These are phyloP conservation scores for Microdochium bolleyi DNA, from an alignment of 2,329 filamentous ascomycete genomes.

Conservation along the genomic window DNA sequence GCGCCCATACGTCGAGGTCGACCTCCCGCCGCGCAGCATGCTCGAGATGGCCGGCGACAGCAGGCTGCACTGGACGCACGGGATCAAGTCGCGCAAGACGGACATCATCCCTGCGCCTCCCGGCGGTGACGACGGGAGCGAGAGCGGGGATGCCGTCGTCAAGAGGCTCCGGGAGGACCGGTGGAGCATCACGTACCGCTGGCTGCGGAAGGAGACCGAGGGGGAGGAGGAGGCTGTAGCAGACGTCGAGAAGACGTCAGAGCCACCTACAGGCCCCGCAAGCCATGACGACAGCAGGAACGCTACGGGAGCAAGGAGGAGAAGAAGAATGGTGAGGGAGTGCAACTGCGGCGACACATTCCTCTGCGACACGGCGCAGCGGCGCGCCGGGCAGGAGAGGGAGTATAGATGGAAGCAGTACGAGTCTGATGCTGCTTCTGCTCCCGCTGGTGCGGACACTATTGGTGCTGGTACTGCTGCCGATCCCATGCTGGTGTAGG, in stretches of 20 bases:
- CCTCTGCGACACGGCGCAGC: conserved; percentile 44
- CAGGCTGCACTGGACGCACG: conserved; percentile 47
- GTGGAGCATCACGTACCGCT: conserved; percentile 49
- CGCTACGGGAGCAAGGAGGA: not conserved
- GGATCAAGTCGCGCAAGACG: conserved; percentile 44
- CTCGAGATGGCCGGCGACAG: conserved; percentile 41
- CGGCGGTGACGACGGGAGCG: conserved; percentile 26
- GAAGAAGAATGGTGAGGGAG: conserved; percentile 16
- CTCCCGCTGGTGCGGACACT: not conserved
- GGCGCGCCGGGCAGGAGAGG: conserved; percentile 33
- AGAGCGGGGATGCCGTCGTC: not conserved
- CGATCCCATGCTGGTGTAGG: not conserved
- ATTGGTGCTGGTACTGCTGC: not conserved
- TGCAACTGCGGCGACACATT: conserved; percentile 42
- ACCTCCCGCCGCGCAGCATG: conserved; percentile 39
- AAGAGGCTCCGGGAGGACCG: conserved; percentile 32
- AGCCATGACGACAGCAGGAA: not conserved
- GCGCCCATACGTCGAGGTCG: conserved; percentile 27
- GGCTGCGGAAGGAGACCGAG: conserved; percentile 30
- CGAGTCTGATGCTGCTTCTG: not conserved
- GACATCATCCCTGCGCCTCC: conserved; percentile 24
- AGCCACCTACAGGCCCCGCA: not conserved
- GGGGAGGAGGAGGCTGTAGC: not conserved
- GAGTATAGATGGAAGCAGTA: conserved; percentile 40
- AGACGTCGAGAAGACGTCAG: not conserved